Evolutionary conservation across 1,139 yeast genomes (phyloP).

Genomic region (Hemisphaericaspora xylanilytica): DNA sequence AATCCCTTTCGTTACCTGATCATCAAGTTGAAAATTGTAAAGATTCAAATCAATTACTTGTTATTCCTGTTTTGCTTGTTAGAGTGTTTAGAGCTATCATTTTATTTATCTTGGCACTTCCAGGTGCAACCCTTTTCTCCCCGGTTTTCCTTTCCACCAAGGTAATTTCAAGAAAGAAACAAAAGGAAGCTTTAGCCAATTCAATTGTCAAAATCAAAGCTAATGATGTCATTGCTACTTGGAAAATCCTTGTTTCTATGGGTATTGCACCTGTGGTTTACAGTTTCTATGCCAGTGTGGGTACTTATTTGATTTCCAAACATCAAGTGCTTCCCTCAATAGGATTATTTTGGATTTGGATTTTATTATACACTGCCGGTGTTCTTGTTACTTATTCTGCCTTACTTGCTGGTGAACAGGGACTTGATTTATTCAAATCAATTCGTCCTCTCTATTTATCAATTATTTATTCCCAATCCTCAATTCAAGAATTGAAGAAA

Average conservation of each 20-base stretch:
- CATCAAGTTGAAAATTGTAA: slow-evolving; percentile 76
- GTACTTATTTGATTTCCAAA: slow-evolving; percentile 48
- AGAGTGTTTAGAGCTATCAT: slow-evolving; percentile 55
- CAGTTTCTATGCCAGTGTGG: slow-evolving; percentile 70
- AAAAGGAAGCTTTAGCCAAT: slow-evolving; percentile 76
- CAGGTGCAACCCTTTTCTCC: slow-evolving; percentile 79
- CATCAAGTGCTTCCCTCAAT: slow-evolving; percentile 20
- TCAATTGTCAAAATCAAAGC: slow-evolving; percentile 90
- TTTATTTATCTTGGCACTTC: slow-evolving; percentile 65
- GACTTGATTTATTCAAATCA: slow-evolving; percentile 83
- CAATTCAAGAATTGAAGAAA: slow-evolving; percentile 50
- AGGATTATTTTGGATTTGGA: slow-evolving; percentile 37
- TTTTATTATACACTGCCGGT: slow-evolving; percentile 52
- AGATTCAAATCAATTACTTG: slow-evolving; percentile 44
- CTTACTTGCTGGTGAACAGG: slow-evolving; percentile 85
- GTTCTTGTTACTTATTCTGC: slow-evolving; percentile 84
- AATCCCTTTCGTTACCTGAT: slow-evolving; percentile 75
- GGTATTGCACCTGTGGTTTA: slow-evolving; percentile 87
- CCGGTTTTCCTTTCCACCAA: slow-evolving; percentile 86
- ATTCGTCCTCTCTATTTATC: slow-evolving; percentile 80
- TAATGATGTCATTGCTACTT: slow-evolving; percentile 89
- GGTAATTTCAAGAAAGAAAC: slow-evolving; percentile 66
- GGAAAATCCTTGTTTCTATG: slow-evolving; percentile 90
- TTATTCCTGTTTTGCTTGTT: slow-evolving; percentile 45
- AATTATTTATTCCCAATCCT: slow-evolving; percentile 55